Percentiles rank a stretch among this genome's conserved stretches.
These are phyloP conservation scores for Inonotus obliquus DNA, from an alignment of 1,284 basidiomycete species.

Conservation along the genomic window DNA sequence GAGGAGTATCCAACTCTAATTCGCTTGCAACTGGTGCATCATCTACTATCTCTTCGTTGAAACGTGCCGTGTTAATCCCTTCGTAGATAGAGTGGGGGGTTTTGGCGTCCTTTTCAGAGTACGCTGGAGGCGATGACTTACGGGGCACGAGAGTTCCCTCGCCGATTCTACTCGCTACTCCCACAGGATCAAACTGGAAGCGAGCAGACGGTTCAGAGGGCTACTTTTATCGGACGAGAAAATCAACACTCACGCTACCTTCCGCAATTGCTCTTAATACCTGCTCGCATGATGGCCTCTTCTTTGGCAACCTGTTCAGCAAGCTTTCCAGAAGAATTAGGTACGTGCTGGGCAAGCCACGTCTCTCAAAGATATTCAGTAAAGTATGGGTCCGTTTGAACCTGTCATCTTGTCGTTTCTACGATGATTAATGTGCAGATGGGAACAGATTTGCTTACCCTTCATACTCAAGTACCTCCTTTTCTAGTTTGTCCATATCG, in stretches of 20 bases:
- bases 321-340: conserved; percentile 70
- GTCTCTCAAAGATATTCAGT: conserved; percentile 52
- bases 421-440: background rate
- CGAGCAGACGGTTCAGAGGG: background rate
- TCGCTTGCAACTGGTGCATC: background rate
- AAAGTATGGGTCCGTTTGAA: conserved; percentile 57
- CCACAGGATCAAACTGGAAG: conserved; percentile 24
- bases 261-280: conserved; percentile 60
- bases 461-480: conserved; percentile 69
- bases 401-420: conserved; percentile 24
- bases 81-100: background rate
- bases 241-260: conserved; percentile 47
- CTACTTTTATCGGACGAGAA: background rate
- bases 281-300: conserved; percentile 68
- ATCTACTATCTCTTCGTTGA: background rate
- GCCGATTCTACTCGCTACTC: background rate
- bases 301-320: conserved; percentile 52
- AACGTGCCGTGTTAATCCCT: background rate
- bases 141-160: conserved; percentile 14
- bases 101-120: background rate
- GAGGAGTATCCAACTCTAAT: background rate
- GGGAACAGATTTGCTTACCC: conserved; percentile 42
- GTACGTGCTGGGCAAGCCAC: conserved; percentile 65
- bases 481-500: conserved; percentile 62
- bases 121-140: background rate